Evolutionary conservation across 2,329 filamentous ascomycete genomes (phyloP).

Genomic region (Scedosporium apiospermum): DNA sequence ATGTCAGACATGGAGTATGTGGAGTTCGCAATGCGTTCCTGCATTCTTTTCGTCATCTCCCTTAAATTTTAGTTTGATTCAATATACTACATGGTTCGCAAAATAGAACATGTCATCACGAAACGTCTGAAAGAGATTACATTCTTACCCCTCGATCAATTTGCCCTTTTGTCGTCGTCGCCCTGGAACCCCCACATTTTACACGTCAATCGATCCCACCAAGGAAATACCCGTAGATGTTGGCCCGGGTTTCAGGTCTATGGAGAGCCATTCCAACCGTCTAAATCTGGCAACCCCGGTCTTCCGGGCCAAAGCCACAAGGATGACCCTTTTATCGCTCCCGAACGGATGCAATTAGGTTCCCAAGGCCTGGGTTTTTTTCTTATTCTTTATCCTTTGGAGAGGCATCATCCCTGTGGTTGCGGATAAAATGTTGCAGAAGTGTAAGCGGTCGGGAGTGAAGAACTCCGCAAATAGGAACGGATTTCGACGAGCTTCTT

Average conservation of each 20-base stretch:
- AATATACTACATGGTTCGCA: background rate
- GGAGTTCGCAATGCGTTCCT: background rate
- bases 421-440: background rate
- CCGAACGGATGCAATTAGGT: background rate
- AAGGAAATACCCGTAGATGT: background rate
- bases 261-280: background rate
- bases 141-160: too few species aligned
- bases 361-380: background rate
- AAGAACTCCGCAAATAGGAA: background rate
- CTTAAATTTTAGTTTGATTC: background rate
- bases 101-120: background rate
- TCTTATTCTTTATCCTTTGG: background rate
- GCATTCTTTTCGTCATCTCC: background rate
- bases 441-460: background rate
- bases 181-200: background rate
- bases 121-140: background rate
- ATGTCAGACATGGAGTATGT: background rate
- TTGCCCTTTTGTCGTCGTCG: background rate
- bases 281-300: conserved; percentile 1
- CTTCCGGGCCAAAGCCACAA: background rate
- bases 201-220: background rate
- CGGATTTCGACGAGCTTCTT: background rate
- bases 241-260: background rate
- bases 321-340: conserved; percentile 1
- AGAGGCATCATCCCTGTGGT: background rate